A percentile compares a stretch with the other conserved stretches of the same genome.
Conservation (phyloP, 305 asterid species). For the Andrographis paniculata region DNA sequence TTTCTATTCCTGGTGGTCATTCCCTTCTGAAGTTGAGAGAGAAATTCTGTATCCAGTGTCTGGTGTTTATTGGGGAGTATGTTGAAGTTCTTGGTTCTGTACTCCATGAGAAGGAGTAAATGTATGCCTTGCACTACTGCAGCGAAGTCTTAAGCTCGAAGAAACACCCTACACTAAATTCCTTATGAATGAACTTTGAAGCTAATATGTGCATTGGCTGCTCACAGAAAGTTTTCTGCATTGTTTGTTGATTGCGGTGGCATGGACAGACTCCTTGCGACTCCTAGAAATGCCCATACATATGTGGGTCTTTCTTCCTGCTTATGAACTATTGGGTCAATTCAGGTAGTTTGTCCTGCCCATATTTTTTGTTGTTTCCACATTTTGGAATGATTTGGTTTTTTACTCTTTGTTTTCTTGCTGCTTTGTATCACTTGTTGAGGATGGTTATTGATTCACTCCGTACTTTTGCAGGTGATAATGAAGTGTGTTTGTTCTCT, state of each 20-base stretch:
- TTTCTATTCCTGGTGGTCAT: slow-evolving; percentile 46
- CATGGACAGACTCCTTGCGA: slow-evolving; percentile 76
- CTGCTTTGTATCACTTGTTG: background rate
- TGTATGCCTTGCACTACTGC: slow-evolving; percentile 83
- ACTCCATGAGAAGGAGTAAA: slow-evolving; percentile 94
- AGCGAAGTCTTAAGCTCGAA: slow-evolving; percentile 55
- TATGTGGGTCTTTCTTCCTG: slow-evolving; percentile 87
- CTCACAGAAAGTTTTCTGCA: slow-evolving; percentile 95
- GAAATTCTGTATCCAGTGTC: slow-evolving; percentile 92
- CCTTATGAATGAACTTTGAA: slow-evolving; percentile 85
- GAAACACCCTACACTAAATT: slow-evolving; percentile 41
- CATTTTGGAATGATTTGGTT: no score
- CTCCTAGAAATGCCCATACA: slow-evolving; percentile 68
- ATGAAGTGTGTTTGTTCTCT: slow-evolving; percentile 99
- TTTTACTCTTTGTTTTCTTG: slow-evolving; percentile 1
- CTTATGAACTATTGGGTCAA: slow-evolving; percentile 85
- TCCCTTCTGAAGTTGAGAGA: slow-evolving; percentile 81
- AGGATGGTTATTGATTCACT: slow-evolving; percentile 17
- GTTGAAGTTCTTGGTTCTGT: slow-evolving; percentile 99
- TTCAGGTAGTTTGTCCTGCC: slow-evolving; percentile 51
- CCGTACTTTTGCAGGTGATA: slow-evolving; percentile 55
- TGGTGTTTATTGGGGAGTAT: slow-evolving; percentile 82
- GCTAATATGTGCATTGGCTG: slow-evolving; percentile 87
- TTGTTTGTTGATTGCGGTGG: slow-evolving; percentile 95
- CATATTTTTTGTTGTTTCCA: slow-evolving; percentile 1